A percentile compares a stretch with the other conserved stretches of the same genome.
Conservation (phyloP, 176 grass and related monocot species). For the Avena eriantha region DNA sequence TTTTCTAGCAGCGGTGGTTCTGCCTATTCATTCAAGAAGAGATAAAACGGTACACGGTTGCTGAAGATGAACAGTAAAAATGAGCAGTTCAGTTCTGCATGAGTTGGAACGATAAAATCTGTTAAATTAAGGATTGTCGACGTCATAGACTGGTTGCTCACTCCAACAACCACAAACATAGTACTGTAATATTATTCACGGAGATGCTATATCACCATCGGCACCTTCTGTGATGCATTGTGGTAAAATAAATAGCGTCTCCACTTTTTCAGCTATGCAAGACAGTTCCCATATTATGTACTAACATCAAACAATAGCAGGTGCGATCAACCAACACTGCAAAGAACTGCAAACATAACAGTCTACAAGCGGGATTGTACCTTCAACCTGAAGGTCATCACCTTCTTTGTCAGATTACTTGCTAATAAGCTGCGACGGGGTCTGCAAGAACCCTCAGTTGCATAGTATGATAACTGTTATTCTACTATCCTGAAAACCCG, state of each 20-base stretch:
- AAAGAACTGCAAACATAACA: conserved; percentile 26
- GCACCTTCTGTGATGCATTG: not conserved
- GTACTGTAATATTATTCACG: too few species aligned
- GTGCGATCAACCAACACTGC: conserved; percentile 13
- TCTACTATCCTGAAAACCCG: conserved; percentile 31
- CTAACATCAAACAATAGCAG: conserved; percentile 1
- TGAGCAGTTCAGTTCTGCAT: not conserved
- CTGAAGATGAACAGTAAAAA: not conserved
- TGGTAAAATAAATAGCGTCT: conserved; percentile 20
- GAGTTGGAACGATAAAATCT: not conserved
- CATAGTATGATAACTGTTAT: conserved; percentile 46
- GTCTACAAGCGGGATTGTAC: conserved; percentile 40
- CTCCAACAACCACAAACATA: not conserved
- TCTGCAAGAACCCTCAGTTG: conserved; percentile 44
- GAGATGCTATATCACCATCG: not conserved
- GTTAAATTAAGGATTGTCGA: not conserved
- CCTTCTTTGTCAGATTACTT: conserved; percentile 49
- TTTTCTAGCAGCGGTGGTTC: not conserved
- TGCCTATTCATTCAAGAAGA: not conserved
- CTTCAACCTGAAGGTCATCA: conserved; percentile 42
- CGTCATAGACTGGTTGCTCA: not conserved
- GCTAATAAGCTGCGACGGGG: conserved; percentile 46
- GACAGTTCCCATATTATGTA: conserved; percentile 15
- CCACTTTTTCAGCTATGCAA: not conserved
- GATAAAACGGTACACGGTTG: not conserved